These are phyloP conservation scores for Arabidopsis lyrata DNA, from an alignment of 441 rosid species.

Conservation along the genomic window DNA sequence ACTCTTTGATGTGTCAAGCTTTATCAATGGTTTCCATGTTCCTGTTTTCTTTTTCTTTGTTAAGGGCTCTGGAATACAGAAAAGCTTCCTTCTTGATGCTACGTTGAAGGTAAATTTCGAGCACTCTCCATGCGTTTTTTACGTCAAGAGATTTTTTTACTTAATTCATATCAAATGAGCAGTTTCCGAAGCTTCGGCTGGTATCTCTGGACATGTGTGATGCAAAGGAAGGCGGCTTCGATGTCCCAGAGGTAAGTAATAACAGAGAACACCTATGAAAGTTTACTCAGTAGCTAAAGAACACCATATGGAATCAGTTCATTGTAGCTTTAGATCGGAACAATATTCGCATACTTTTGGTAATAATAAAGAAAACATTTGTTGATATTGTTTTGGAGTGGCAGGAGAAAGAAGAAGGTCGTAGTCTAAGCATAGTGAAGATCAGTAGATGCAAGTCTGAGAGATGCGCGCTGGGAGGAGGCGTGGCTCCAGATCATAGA, in stretches of 20 bases:
- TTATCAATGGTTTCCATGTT: background rate
- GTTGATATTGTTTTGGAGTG: constrained; percentile 8
- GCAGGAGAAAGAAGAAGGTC: constrained; percentile 51
- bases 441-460: constrained; percentile 66
- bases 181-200: constrained; percentile 78
- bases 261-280: background rate
- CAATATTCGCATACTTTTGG: constrained; percentile 10
- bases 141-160: constrained; percentile 2
- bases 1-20: background rate
- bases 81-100: constrained; percentile 67
- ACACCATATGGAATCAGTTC: background rate
- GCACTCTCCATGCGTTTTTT: constrained; percentile 2
- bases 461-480: constrained; percentile 45
- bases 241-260: constrained; percentile 68
- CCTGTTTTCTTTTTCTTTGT: constrained; percentile 16
- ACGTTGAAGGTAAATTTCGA: constrained; percentile 57
- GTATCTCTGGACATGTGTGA: constrained; percentile 76
- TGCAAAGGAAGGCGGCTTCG: constrained; percentile 67
- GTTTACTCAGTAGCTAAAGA: background rate
- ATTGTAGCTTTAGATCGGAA: constrained; percentile 9
- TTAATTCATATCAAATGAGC: constrained; percentile 27
- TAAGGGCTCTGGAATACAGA: constrained; percentile 70
- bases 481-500: constrained; percentile 52
- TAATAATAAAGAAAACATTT: background rate
- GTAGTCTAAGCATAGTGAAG: constrained; percentile 55